Evolutionary conservation across 106 monocot genomes (phyloP), one percentile per base, ranked within the genome.

Genomic region (Dioscorea alata): DNA sequence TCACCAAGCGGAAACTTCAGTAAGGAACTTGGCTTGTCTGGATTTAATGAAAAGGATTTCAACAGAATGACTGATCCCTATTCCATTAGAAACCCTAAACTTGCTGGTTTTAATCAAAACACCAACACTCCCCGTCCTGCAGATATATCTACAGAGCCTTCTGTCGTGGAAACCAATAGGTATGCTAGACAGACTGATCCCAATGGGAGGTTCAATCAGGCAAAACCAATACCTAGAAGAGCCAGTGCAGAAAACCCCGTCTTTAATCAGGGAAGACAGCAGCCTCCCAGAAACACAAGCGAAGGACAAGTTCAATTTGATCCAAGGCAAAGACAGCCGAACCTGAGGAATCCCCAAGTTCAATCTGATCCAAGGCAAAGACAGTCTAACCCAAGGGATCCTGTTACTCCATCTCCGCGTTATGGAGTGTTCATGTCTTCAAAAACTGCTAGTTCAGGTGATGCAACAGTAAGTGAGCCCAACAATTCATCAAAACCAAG

Each of bases 171-270:
- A 24, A 31, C 10, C 17, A 86, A 76, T 60, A 60, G 80, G 15
- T 83, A 83, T 65, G 67, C 67, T 32, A 76, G 59, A 73, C 64
- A 59, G 70, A 71, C 4, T 22, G 59, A 48, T 6, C 21, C 13
- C 48, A 75, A 34, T 49, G 65, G 34, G 16, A 23, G 64, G 15
- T 64, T 22, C 12, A 42, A 14, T 8, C 48, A 68, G 13, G 54
- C 49, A 42, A 53, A 49, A 20, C 19, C 24, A 18, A 13, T 32
- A 62, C 60, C 35, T 23, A 60, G 60, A 50, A 66, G 4, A 25
- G 49, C 54, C 48, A 2, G 13, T 4, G 9, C 32, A 10, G 63
- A 49, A 9, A 52, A 23, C 15, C 58, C 4, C 25, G 18, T 16
- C 35, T 50, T 13, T 22, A 77, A 71, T 62, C 48, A 31, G 25